Conservation (phyloP, 352 stramenopile genomes). For the Phytophthora podocarpi region DNA sequence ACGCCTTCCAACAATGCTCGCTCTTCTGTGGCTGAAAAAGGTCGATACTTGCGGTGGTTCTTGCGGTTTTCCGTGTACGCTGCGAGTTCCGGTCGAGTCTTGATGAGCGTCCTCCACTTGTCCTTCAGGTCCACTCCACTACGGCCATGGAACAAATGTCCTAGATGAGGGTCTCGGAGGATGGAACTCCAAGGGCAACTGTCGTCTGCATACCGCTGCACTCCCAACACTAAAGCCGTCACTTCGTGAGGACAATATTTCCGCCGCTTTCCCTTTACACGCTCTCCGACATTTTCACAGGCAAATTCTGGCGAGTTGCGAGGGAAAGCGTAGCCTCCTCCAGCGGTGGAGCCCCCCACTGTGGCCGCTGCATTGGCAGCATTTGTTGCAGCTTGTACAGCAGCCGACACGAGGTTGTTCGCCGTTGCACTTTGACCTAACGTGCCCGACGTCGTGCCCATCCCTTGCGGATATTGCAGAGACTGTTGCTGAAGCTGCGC, state of each 20-base stretch:
- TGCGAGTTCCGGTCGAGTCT: conserved; percentile 74
- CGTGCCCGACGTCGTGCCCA: conserved; percentile 30
- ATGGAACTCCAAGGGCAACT: conserved; percentile 88
- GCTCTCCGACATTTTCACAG: conserved; percentile 82
- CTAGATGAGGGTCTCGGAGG: conserved; percentile 70
- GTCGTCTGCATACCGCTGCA: conserved; percentile 84
- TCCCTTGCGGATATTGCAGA: conserved; percentile 38
- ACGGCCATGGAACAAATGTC: conserved; percentile 77
- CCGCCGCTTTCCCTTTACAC: conserved; percentile 81
- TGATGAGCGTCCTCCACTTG: conserved; percentile 86
- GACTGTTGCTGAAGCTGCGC: conserved; percentile 41
- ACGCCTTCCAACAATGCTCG: conserved; percentile 88
- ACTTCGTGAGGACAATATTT: conserved; percentile 89
- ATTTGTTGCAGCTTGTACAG: conserved; percentile 47
- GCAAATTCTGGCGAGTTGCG: conserved; percentile 80
- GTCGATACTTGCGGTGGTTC: conserved; percentile 85
- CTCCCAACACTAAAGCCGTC: conserved; percentile 78
- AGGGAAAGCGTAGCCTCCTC: conserved; percentile 57
- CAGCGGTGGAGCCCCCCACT: conserved; percentile 30
- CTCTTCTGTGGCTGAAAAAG: conserved; percentile 77
- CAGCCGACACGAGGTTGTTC: conserved; percentile 47
- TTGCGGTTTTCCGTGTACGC: conserved; percentile 88
- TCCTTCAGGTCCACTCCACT: conserved; percentile 85
- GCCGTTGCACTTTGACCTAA: conserved; percentile 39
- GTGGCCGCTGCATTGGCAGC: conserved; percentile 34